phyloP scores from a whole-genome alignment of 345 rosid genomes.

The Cardamine resedifolia region DNA sequence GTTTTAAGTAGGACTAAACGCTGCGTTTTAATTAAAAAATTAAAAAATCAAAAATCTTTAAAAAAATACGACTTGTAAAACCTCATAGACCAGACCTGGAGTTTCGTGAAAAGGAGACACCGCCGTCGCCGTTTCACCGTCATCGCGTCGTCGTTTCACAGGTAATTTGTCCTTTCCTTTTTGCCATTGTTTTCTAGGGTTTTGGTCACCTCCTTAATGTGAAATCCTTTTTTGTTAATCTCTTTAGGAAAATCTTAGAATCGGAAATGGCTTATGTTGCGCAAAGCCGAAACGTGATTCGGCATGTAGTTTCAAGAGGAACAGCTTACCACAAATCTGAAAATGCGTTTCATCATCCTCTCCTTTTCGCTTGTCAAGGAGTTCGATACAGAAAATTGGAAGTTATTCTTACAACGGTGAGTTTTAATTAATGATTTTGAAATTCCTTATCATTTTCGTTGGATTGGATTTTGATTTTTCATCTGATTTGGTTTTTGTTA shows the following conservation, averaged over 20 bases:
- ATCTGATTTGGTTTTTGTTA: conserved; percentile 26
- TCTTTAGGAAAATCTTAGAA: conserved; percentile 3
- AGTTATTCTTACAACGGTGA: conserved; percentile 87
- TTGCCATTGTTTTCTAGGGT: background rate
- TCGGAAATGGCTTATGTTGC: conserved; percentile 28
- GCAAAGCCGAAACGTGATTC: conserved; percentile 37
- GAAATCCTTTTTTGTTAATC: background rate
- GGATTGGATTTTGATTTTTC: conserved; percentile 11
- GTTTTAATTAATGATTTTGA: background rate
- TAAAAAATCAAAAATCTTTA: too few relatives aligned
- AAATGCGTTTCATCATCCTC: conserved; percentile 54
- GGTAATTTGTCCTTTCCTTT: background rate
- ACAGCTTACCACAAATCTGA: conserved; percentile 39
- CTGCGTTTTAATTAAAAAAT: background rate
- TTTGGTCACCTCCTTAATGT: background rate
- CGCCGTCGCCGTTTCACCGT: background rate
- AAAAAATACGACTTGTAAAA: background rate
- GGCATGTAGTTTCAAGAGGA: conserved; percentile 31
- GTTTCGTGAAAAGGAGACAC: background rate
- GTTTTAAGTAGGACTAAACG: background rate
- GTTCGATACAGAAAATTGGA: conserved; percentile 76
- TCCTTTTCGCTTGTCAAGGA: conserved; percentile 75
- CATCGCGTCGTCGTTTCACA: background rate
- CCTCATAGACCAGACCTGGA: background rate
- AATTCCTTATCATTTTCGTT: background rate